Percentiles rank a stretch among this genome's conserved stretches.
phyloP scores from a whole-genome alignment of 225 moss, liverwort and hornwort genomes.

The Anthoceros angustus region DNA sequence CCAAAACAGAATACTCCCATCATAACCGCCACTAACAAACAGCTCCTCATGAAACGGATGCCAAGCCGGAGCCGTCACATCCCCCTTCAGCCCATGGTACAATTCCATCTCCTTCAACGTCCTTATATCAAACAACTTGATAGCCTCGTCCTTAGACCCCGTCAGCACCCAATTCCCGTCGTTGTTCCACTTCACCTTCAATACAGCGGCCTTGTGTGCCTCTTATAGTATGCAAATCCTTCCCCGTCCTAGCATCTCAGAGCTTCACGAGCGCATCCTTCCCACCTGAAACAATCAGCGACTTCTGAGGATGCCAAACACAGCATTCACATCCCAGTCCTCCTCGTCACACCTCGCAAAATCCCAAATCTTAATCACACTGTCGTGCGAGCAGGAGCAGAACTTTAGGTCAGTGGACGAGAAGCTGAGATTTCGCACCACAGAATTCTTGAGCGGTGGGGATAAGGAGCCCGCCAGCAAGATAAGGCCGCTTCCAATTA shows the following conservation, averaged over 20 bases:
- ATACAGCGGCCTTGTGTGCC: conserved; percentile 89
- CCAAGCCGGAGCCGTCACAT: conserved; percentile 97
- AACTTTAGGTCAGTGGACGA: conserved; percentile 96
- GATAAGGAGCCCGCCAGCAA: conserved; percentile 78
- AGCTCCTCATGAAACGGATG: conserved; percentile 99
- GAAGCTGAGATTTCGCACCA: conserved; percentile 93
- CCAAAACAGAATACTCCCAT: conserved; percentile 98
- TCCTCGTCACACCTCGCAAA: conserved; percentile 98
- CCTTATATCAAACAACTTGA: conserved; percentile 95
- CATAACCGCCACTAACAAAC: conserved; percentile 98
- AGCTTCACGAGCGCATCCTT: conserved; percentile 98
- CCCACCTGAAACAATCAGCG: conserved; percentile 96
- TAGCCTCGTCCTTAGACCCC: conserved; percentile 90
- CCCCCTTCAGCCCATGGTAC: conserved; percentile 92
- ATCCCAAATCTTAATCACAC: conserved; percentile 98
- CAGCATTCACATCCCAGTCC: conserved; percentile 98
- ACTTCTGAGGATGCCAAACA: conserved; percentile 98
- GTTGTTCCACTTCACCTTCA: conserved; percentile 97
- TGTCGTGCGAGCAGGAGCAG: conserved; percentile 95
- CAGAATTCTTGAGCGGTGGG: conserved; percentile 80
- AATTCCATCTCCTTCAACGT: conserved; percentile 90
- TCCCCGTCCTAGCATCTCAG: conserved; percentile 98
- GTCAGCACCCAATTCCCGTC: conserved; percentile 97
- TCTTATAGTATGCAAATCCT: conserved; percentile 76
- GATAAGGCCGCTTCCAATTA: not conserved